Conservation (phyloP, 148 eudicot species). For the Limonium bicolor region DNA sequence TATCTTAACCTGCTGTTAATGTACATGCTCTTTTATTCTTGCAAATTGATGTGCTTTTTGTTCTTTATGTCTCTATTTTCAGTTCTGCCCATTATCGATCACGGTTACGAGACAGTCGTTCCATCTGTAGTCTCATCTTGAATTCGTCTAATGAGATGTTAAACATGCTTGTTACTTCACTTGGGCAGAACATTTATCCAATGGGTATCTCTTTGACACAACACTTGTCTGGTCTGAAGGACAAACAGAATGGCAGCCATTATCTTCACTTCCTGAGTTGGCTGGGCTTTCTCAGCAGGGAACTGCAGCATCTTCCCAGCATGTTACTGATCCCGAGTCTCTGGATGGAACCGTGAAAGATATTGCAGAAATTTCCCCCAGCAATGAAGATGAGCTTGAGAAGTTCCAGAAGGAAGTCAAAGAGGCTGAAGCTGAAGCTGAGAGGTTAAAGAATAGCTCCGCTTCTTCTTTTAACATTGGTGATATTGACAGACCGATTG, state of each 20-base stretch:
- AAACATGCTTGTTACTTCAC: conserved; percentile 34
- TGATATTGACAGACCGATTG: conserved; percentile 6
- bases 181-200: conserved; percentile 69
- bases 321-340: conserved; percentile 2
- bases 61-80: conserved; percentile 28
- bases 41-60: conserved; percentile 8
- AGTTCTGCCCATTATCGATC: conserved; percentile 20
- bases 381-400: conserved; percentile 58
- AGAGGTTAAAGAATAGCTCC: conserved; percentile 17
- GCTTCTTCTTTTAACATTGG: conserved; percentile 5
- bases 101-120: conserved; percentile 20
- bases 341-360: conserved; percentile 5
- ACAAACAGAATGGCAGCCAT: conserved; percentile 78
- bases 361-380: conserved; percentile 31
- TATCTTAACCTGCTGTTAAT: too few species aligned
- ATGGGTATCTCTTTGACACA: conserved; percentile 54
- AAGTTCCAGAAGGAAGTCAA: conserved; percentile 78
- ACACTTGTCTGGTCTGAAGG: conserved; percentile 91
- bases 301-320: conserved; percentile 6
- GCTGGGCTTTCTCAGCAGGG: conserved; percentile 23
- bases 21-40: not conserved
- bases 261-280: conserved; percentile 64
- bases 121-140: conserved; percentile 24
- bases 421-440: conserved; percentile 52
- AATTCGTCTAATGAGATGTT: conserved; percentile 18